Base-by-base conservation (phyloP, 495 filamentous ascomycete species). In the Penicillium tannophilum region DNA sequence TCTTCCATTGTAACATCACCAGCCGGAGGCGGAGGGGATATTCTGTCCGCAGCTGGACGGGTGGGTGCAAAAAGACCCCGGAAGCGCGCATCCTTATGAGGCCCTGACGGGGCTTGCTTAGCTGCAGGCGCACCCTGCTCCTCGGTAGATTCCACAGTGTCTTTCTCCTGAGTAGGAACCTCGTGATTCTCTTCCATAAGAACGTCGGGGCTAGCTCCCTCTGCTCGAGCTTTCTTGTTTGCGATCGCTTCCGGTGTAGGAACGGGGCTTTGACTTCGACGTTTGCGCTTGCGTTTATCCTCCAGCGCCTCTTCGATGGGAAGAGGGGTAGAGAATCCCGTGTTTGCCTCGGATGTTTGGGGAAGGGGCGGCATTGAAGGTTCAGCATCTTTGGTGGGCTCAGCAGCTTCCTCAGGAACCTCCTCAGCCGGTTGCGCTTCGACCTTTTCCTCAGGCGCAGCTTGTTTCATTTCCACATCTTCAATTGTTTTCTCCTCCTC, bases 271-370 rank as follows among this genome's bases (percentile, higher is more conserved):
- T 82, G 76, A 49, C 88, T 92, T 60, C 87, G 80, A 39, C 90
- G 85, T 73, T 92, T 93, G 48, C 90, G 81, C 71, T 90, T 92
- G 55, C 82, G 83, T 19, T 71, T 72, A 60, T 92, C 89, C 46
- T 88, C 85, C 31, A 74, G 28, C 19, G 70, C 49, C 41, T 75
- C 76, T 56, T 76, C 72, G 1, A 62, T 23, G 14, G 68, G 69
- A 7, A 77, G 60, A 24, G 75, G 70, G 12, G 74, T 75, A 1
- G 75, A 73, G 19, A 74, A 24, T 35, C 43, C 71, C 0, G 74
- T 76, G 26, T 63, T 68, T 16, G 52, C 52, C 26, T 66, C 73
- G 0, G 74, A 70, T 20, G 64, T 48, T 8, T 62, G 64, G 33
- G 55, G 20, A 20, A 57, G 59, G 3, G 64, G 46, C 6, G 50